Conservation (phyloP, 106 monocot species). For the Acorus gramineus region DNA sequence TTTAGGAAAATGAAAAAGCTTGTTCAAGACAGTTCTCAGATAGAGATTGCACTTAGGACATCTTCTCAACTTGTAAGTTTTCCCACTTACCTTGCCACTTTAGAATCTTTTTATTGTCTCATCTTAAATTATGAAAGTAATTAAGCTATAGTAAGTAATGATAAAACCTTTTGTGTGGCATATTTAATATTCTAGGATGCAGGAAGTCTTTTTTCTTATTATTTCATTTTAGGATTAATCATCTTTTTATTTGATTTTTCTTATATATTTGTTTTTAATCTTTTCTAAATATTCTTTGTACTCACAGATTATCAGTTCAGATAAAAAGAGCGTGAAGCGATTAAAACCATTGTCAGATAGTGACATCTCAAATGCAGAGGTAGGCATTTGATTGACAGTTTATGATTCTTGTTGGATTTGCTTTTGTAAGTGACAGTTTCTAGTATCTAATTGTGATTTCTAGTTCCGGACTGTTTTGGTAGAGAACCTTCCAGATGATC, state of each 20-base stretch:
- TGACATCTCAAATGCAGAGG: slow-evolving; percentile 39
- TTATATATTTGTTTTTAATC: background rate
- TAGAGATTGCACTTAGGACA: slow-evolving; percentile 69
- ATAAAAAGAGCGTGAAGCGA: slow-evolving; percentile 67
- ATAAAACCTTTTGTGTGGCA: too few relatives aligned
- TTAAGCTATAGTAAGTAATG: too few relatives aligned
- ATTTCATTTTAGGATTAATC: background rate
- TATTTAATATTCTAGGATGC: too few relatives aligned
- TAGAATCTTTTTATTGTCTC: too few relatives aligned
- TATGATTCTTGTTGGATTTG: background rate
- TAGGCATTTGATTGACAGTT: background rate
- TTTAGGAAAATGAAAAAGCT: slow-evolving; percentile 90
- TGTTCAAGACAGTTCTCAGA: slow-evolving; percentile 38
- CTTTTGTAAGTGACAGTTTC: background rate
- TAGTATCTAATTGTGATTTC: background rate
- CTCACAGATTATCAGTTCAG: slow-evolving; percentile 61
- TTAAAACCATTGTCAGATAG: slow-evolving; percentile 38
- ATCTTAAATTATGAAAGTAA: too few relatives aligned
- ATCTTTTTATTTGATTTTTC: background rate
- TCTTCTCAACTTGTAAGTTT: slow-evolving; percentile 68
- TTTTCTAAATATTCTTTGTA: background rate
- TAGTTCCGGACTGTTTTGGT: slow-evolving; percentile 60
- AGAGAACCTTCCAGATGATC: slow-evolving; percentile 68
- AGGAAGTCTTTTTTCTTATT: too few relatives aligned
- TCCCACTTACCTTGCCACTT: background rate